Conservation (phyloP, 202 grass and related monocot species). For the Alloteropsis angusta region DNA sequence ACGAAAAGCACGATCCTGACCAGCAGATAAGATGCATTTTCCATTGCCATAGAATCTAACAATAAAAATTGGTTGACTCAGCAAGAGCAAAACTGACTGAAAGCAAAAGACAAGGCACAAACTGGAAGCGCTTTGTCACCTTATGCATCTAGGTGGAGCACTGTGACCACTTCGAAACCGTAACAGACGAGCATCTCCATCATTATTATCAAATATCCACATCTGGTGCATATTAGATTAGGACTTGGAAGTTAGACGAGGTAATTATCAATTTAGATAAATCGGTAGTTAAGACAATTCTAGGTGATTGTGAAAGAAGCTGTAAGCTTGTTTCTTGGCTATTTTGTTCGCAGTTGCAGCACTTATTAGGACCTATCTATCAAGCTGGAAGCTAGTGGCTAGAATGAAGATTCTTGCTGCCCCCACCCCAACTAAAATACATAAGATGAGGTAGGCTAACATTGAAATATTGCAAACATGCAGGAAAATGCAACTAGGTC, state of each 20-base stretch:
- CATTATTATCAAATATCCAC: conserved; percentile 96
- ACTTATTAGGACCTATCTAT: background rate
- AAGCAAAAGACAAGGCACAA: conserved; percentile 15
- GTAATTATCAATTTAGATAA: background rate
- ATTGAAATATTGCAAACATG: background rate
- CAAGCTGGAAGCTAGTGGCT: background rate
- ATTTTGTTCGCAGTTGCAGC: background rate
- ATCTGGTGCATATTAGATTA: conserved; percentile 50
- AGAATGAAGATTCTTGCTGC: background rate
- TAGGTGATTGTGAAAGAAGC: background rate
- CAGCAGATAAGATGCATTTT: conserved; percentile 87
- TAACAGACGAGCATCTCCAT: conserved; percentile 82
- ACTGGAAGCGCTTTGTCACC: conserved; percentile 34
- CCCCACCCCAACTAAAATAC: background rate
- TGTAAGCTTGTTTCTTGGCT: background rate
- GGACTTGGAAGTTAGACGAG: background rate
- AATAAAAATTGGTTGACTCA: conserved; percentile 16
- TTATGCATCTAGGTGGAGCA: conserved; percentile 85
- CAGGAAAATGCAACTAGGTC: background rate
- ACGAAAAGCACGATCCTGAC: conserved; percentile 91
- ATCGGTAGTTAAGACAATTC: background rate
- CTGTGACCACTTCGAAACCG: conserved; percentile 97
- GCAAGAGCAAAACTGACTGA: background rate
- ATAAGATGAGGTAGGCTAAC: background rate
- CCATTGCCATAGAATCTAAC: conserved; percentile 91